These are phyloP conservation scores for Suhomyces coccinellae DNA, from an alignment of 1,139 yeast species.

Conservation along the genomic window DNA sequence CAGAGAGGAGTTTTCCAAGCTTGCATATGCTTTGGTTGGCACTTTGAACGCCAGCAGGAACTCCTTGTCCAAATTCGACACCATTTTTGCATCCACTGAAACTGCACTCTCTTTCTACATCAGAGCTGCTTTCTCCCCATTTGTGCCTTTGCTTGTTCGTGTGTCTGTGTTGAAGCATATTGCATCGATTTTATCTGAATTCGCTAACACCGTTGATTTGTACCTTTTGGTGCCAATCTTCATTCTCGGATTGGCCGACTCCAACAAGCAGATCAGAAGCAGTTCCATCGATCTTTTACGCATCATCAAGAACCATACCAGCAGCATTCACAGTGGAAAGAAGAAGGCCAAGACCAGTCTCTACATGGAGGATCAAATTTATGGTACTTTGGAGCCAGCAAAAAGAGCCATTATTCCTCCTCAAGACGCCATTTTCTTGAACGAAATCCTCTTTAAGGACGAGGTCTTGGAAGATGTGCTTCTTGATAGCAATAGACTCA, in stretches of 20 bases:
- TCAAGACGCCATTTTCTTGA: slow-evolving; percentile 56
- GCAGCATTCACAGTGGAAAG: slow-evolving; percentile 20
- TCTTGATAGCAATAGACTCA: slow-evolving; percentile 31
- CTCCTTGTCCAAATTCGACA: slow-evolving; percentile 22
- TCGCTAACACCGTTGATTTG: slow-evolving; percentile 26
- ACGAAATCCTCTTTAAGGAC: slow-evolving; percentile 40
- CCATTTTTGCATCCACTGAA: slow-evolving; percentile 32
- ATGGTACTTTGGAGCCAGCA: slow-evolving; percentile 40
- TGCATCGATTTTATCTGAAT: slow-evolving; percentile 33
- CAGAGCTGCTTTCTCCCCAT: slow-evolving; percentile 56
- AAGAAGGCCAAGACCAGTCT: slow-evolving; percentile 27
- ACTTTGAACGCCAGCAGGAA: slow-evolving; percentile 26
- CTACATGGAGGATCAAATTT: slow-evolving; percentile 44
- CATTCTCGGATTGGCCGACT: slow-evolving; percentile 37
- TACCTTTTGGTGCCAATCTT: slow-evolving; percentile 42
- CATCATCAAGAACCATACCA: slow-evolving; percentile 22
- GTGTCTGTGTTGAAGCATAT: slow-evolving; percentile 45
- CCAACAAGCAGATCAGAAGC: slow-evolving; percentile 29
- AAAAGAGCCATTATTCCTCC: slow-evolving; percentile 60
- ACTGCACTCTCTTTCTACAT: slow-evolving; percentile 54
- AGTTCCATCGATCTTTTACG: slow-evolving; percentile 27
- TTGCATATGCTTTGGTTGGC: slow-evolving; percentile 36
- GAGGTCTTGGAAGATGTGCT: slow-evolving; percentile 29
- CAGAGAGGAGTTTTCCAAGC: slow-evolving; percentile 40
- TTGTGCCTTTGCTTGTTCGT: slow-evolving; percentile 59